These are phyloP conservation scores for Rugonectria rugulosa DNA, from an alignment of 2,329 filamentous ascomycete genomes.

Conservation along the genomic window DNA sequence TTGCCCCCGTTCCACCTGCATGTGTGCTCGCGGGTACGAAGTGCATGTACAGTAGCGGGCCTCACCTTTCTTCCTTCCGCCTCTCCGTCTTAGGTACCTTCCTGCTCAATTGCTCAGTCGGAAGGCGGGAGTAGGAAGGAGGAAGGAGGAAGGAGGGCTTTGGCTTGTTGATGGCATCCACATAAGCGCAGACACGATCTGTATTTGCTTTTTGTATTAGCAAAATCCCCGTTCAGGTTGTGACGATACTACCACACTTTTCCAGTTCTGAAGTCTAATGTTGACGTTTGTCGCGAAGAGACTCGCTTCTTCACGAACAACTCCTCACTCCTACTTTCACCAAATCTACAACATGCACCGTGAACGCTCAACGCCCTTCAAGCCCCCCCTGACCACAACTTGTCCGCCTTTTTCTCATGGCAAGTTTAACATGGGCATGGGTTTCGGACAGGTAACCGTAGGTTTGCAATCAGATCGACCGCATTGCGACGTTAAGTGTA, in stretches of 20 bases:
- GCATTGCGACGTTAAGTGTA: neutral
- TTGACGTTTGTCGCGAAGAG: too few relatives aligned
- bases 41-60: too few relatives aligned
- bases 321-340: too few relatives aligned
- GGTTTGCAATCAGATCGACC: constrained; percentile 18
- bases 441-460: constrained; percentile 19
- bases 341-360: too few relatives aligned
- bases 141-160: too few relatives aligned
- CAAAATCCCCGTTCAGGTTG: constrained; percentile 29
- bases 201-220: constrained; percentile 32
- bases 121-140: too few relatives aligned
- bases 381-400: neutral
- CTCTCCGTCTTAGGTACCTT: neutral
- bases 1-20: too few relatives aligned
- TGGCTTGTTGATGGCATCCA: neutral
- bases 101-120: too few relatives aligned
- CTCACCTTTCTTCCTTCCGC: constrained; percentile 5
- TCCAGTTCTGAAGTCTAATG: neutral
- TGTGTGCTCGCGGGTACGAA: too few relatives aligned
- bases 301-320: too few relatives aligned
- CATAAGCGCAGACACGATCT: constrained; percentile 36
- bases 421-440: constrained; percentile 17
- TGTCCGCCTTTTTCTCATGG: neutral
- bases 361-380: too few relatives aligned
- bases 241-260: constrained; percentile 25